A percentile compares a stretch with the other conserved stretches of the same genome.
phyloP scores from a whole-genome alignment of 2,329 filamentous ascomycete genomes.

The Phaeophleospora eucalypticola region DNA sequence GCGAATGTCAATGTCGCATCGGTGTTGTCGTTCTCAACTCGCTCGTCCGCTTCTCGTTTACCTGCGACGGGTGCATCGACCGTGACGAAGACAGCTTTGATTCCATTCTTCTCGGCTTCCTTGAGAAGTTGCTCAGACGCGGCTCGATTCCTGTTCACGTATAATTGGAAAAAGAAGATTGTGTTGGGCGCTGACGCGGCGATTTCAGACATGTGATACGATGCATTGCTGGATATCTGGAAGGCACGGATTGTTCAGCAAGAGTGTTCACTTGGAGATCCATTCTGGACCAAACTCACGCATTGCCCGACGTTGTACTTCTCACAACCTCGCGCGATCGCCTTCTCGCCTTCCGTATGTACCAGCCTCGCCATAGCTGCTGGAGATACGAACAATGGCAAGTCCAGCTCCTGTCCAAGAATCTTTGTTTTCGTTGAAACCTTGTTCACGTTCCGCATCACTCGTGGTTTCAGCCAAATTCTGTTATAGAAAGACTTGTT shows the following conservation, averaged over 20 bases:
- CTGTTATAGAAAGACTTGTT: constrained; percentile 40
- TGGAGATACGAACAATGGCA: constrained; percentile 37
- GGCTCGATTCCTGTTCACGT: constrained; percentile 54
- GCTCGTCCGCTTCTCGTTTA: constrained; percentile 50
- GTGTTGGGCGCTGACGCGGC: constrained; percentile 22
- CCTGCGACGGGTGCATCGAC: constrained; percentile 56
- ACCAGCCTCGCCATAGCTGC: constrained; percentile 31
- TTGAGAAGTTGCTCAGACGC: constrained; percentile 51
- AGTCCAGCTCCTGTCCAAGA: constrained; percentile 28
- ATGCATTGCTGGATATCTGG: constrained; percentile 29
- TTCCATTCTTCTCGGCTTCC: constrained; percentile 43
- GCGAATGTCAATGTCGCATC: background rate
- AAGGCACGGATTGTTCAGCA: too few relatives aligned
- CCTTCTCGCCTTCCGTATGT: constrained; percentile 31
- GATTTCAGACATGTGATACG: constrained; percentile 30
- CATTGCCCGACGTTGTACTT: constrained; percentile 17
- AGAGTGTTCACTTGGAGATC: too few relatives aligned
- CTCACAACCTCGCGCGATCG: constrained; percentile 27
- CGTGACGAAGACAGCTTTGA: constrained; percentile 56
- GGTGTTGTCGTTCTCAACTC: constrained; percentile 20
- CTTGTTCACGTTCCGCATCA: constrained; percentile 39
- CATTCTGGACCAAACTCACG: constrained; percentile 4
- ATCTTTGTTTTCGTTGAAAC: constrained; percentile 35
- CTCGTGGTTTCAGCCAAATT: constrained; percentile 45
- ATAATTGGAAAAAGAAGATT: constrained; percentile 57